Conservation (phyloP, 331 rosid species). For the Rhamnella rubrinervis region DNA sequence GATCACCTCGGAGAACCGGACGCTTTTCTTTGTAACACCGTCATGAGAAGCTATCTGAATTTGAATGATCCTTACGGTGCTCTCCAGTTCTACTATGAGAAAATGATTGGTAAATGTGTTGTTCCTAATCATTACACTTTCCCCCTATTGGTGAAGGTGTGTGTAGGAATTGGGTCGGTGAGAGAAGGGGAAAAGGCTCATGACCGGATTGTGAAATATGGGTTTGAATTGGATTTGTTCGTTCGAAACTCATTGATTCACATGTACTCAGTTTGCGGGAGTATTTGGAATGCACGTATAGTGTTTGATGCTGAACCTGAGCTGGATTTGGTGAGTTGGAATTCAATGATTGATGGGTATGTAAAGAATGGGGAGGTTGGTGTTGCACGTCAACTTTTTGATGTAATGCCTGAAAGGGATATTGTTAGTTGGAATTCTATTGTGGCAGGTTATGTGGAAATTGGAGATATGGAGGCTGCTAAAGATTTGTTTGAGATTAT, state of each 20-base stretch:
- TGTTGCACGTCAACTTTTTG: conserved; percentile 44
- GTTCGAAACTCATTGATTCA: conserved; percentile 49
- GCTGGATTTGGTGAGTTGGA: conserved; percentile 67
- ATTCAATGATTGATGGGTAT: conserved; percentile 55
- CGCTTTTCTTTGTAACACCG: conserved; percentile 51
- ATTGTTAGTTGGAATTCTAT: conserved; percentile 54
- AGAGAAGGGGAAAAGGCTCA: conserved; percentile 55
- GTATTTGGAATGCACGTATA: conserved; percentile 38
- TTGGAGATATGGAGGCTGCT: conserved; percentile 49
- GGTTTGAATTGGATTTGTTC: conserved; percentile 50
- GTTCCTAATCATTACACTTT: conserved; percentile 61
- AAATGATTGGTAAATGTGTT: conserved; percentile 35
- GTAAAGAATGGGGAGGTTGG: conserved; percentile 38
- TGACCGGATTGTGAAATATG: conserved; percentile 36
- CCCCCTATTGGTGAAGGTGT: conserved; percentile 47
- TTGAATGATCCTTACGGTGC: conserved; percentile 30
- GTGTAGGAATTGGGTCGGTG: conserved; percentile 25
- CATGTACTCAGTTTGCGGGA: conserved; percentile 48
- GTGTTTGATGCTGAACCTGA: conserved; percentile 43
- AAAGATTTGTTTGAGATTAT: conserved; percentile 40
- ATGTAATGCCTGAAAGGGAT: conserved; percentile 32
- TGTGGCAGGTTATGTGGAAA: conserved; percentile 44
- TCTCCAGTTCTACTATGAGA: conserved; percentile 39
- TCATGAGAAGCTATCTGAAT: conserved; percentile 43
- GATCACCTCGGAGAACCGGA: conserved; percentile 45